phyloP scores from a whole-genome alignment of 1,284 basidiomycete species.

The Xerocomus subilludens region DNA sequence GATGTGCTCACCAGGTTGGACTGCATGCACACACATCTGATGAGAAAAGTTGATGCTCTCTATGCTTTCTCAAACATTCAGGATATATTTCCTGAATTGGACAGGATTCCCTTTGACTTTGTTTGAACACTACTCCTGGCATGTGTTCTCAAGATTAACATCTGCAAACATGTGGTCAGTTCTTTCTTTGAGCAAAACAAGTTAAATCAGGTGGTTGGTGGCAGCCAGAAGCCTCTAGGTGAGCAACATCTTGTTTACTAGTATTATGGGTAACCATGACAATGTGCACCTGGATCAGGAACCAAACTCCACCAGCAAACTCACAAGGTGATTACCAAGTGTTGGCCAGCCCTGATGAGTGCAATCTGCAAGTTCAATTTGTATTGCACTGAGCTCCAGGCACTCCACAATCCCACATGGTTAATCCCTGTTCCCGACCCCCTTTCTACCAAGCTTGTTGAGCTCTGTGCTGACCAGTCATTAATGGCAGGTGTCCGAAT shows the following conservation, averaged over 20 bases:
- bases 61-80: constrained; percentile 56
- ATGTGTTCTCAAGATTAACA: constrained; percentile 56
- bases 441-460: constrained; percentile 47
- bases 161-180: constrained; percentile 51
- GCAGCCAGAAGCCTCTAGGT: too few relatives aligned
- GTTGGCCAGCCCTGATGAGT: constrained; percentile 24
- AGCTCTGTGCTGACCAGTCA: constrained; percentile 45
- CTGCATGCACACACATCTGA: constrained; percentile 36
- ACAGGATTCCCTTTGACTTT: constrained; percentile 50
- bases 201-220: background rate
- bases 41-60: constrained; percentile 45
- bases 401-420: constrained; percentile 45
- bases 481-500: constrained; percentile 60
- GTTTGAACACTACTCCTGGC: constrained; percentile 51
- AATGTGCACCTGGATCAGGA: constrained; percentile 30
- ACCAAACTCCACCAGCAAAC: constrained; percentile 32
- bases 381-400: constrained; percentile 16
- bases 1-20: constrained; percentile 39
- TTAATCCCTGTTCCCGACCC: constrained; percentile 40
- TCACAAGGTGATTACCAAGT: constrained; percentile 20
- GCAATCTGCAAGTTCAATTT: constrained; percentile 26
- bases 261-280: too few relatives aligned
- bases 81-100: constrained; percentile 52
- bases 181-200: background rate
- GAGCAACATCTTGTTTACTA: too few relatives aligned